Evolutionary conservation across 768 basidiomycete genomes (phyloP), one percentile per base, ranked within the genome.

Genomic region (Leccinum boreale): DNA sequence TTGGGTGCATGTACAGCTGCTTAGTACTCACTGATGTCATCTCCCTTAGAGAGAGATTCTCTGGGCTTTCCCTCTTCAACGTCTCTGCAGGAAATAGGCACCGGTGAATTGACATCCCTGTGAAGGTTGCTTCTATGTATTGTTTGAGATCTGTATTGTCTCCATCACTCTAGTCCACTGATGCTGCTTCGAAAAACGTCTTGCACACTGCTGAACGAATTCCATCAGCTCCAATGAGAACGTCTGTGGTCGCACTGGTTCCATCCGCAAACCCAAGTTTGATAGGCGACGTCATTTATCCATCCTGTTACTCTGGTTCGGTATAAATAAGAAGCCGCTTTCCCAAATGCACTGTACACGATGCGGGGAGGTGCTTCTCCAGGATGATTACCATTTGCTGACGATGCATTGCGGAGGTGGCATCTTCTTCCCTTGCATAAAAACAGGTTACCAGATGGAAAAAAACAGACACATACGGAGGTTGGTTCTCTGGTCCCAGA

Each of bases 171-270:
- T 44, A 3, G 1, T 56, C 57, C 15, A 26, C n/a, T 3, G 60
- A 59, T 3, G 58, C 66, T 42, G 36, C 21, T 42, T 62, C 70
- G 19, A 69, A 64, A 56, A 72, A 59, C 0, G 51, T 54, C 33
- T 59, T 65, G 47, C 71, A 69, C 12, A 70, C 65, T 2, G 53
- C 45, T 5, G 68, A 72, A 24, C 65, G 70, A 33, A 81, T 70
- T 4, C 81, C 81, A 59, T 80, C 80, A 35, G 77, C 78, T 5
- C 79, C 81, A 51, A 81, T 61, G 2, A 81, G 73, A 12, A 81
- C 61, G 52, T 81, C 75, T 5, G 79, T 70, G 31, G 62, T 68
- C 6, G 73, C 53, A 1, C n/a, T 57, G 0, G 59, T 67, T 5
- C 65, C 59, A 24, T 66, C 65, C 1, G 65, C 50, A 15, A 66